phyloP scores from a whole-genome alignment of 768 basidiomycete genomes.

The Amanita thiersii region DNA sequence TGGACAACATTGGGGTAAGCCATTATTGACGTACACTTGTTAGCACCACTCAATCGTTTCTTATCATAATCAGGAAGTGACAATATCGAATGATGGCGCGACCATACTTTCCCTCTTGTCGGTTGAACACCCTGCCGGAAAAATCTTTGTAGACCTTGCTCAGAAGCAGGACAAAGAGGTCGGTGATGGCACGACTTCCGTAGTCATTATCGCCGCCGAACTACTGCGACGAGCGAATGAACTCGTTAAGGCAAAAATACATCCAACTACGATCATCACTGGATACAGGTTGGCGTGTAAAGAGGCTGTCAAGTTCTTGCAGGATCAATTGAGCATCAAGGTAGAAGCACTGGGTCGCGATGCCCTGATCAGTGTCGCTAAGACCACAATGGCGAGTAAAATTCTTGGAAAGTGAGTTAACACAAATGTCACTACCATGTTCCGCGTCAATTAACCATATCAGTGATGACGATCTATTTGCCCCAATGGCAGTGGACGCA shows the following conservation, averaged over 20 bases:
- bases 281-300: conserved; percentile 95
- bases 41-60: conserved; percentile 6
- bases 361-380: conserved; percentile 90
- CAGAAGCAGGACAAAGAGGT: conserved; percentile 99
- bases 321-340: conserved; percentile 93
- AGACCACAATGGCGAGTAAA: conserved; percentile 98
- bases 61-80: conserved; percentile 70
- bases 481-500: conserved; percentile 97
- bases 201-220: conserved; percentile 97
- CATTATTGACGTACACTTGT: background rate
- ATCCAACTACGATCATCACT: conserved; percentile 98
- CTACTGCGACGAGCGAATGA: conserved; percentile 94
- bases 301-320: conserved; percentile 97
- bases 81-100: conserved; percentile 98
- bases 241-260: conserved; percentile 95
- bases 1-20: conserved; percentile 93
- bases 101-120: conserved; percentile 93
- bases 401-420: conserved; percentile 89
- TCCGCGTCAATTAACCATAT: background rate
- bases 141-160: conserved; percentile 95
- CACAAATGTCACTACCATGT: background rate
- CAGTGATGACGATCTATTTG: conserved; percentile 96
- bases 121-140: conserved; percentile 95
- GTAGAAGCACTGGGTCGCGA: conserved; percentile 90
- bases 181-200: conserved; percentile 97